Evolutionary conservation across 1,284 basidiomycete species (phyloP).

Genomic region (Blastosporella zonata): DNA sequence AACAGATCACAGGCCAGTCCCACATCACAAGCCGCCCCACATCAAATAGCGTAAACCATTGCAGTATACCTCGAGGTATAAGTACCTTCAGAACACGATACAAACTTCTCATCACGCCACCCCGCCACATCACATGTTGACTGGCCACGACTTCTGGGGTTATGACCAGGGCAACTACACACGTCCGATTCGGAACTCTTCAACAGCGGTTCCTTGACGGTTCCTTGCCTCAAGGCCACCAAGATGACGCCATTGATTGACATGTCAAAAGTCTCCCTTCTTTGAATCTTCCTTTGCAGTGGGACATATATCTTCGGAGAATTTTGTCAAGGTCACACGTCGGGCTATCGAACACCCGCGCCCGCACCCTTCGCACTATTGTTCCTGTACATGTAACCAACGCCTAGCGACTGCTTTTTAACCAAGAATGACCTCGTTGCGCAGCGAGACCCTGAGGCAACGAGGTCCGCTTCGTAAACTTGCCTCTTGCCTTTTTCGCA

Average conservation of each 20-base stretch:
- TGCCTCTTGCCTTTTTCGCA: not conserved
- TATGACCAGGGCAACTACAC: not conserved
- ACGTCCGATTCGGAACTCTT: not conserved
- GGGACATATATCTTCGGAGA: too few species aligned
- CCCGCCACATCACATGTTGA: not conserved
- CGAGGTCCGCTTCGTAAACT: constrained; percentile 7
- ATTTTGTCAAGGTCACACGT: too few species aligned
- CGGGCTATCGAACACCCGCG: too few species aligned
- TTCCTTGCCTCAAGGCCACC: too few species aligned
- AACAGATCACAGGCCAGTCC: too few species aligned
- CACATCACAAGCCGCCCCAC: too few species aligned
- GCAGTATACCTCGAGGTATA: not conserved
- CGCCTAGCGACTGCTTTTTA: not conserved
- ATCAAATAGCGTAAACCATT: not conserved
- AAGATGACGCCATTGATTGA: too few species aligned
- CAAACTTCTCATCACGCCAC: not conserved
- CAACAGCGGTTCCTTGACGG: too few species aligned
- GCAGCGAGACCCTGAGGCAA: not conserved
- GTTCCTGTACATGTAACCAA: too few species aligned
- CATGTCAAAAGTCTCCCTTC: too few species aligned
- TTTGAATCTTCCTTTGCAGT: too few species aligned
- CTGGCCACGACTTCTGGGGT: not conserved
- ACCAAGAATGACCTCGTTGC: not conserved
- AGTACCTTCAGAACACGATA: not conserved
- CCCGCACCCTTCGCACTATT: too few species aligned